These are phyloP conservation scores for Pleurotus tuber-regium DNA, from an alignment of 768 basidiomycete species.

Conservation along the genomic window DNA sequence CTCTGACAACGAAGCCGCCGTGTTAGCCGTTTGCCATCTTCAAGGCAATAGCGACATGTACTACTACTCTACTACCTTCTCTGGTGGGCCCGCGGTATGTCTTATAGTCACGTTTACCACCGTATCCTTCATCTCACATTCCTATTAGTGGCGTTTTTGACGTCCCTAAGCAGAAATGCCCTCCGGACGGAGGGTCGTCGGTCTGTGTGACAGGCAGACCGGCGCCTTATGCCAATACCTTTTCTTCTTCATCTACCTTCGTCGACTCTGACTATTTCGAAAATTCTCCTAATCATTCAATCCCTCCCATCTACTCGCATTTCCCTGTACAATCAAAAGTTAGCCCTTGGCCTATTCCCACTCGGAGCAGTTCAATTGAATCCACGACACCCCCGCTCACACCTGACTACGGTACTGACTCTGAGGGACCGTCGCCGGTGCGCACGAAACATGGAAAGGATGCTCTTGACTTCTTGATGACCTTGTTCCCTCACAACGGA, in stretches of 20 bases:
- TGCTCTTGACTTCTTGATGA: slow-evolving; percentile 76
- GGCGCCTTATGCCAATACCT: slow-evolving; percentile 59
- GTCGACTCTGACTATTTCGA: slow-evolving; percentile 16
- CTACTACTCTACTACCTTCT: slow-evolving; percentile 92
- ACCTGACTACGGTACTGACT: slow-evolving; percentile 61
- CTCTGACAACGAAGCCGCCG: slow-evolving; percentile 74
- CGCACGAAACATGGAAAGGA: slow-evolving; percentile 48
- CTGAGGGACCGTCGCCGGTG: slow-evolving; percentile 38
- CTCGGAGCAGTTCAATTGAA: slow-evolving; percentile 36
- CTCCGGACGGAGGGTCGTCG: slow-evolving; percentile 94
- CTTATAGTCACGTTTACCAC: not conserved
- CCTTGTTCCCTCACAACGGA: slow-evolving; percentile 74
- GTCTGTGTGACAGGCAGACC: slow-evolving; percentile 92
- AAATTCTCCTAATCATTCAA: slow-evolving; percentile 10
- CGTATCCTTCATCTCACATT: slow-evolving; percentile 12
- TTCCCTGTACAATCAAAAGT: slow-evolving; percentile 14
- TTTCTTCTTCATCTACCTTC: slow-evolving; percentile 39
- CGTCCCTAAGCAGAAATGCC: slow-evolving; percentile 88
- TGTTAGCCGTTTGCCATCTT: slow-evolving; percentile 83
- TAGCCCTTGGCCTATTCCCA: slow-evolving; percentile 42
- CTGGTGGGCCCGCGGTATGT: slow-evolving; percentile 88
- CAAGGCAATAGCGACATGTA: slow-evolving; percentile 81
- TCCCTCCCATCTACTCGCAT: slow-evolving; percentile 13
- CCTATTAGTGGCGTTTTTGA: slow-evolving; percentile 88
- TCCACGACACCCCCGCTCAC: slow-evolving; percentile 76